These are phyloP conservation scores for Talaromyces sp. DNA, from an alignment of 2,329 filamentous ascomycete species.

Conservation along the genomic window DNA sequence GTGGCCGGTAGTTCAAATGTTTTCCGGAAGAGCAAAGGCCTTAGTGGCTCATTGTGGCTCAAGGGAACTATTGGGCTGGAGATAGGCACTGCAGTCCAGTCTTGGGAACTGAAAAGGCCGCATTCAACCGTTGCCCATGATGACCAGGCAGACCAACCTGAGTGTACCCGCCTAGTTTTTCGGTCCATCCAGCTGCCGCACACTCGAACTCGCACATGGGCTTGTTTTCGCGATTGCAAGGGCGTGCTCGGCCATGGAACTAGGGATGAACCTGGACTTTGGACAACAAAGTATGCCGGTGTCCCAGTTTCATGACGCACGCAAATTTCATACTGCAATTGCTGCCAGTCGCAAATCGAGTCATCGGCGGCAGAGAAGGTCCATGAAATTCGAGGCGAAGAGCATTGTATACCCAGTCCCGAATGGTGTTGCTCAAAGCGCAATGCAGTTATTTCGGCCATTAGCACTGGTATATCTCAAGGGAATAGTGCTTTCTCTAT, in stretches of 20 bases:
- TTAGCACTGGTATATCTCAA: background rate
- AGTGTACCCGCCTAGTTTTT: background rate
- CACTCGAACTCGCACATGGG: background rate
- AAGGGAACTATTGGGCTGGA: background rate
- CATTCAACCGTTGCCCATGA: background rate
- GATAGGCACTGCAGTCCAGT: background rate
- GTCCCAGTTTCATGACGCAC: background rate
- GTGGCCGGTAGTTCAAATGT: background rate
- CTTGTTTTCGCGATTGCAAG: conserved; percentile 20
- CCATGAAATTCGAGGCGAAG: conserved; percentile 27
- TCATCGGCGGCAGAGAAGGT: conserved; percentile 17
- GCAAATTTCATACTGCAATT: background rate
- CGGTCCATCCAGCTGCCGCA: background rate
- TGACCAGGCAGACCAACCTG: background rate
- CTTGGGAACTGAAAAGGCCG: background rate
- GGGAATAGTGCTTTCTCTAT: background rate
- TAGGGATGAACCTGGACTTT: conserved; percentile 23
- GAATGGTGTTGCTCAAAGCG: conserved; percentile 2
- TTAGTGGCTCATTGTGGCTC: background rate
- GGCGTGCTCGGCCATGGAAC: conserved; percentile 25
- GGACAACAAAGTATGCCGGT: background rate
- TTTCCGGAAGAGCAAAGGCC: background rate
- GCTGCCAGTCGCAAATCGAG: background rate
- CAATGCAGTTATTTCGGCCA: background rate
- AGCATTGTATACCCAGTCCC: conserved; percentile 19